phyloP scores from a whole-genome alignment of 768 basidiomycete species.

The Cubamyces lactineus region DNA sequence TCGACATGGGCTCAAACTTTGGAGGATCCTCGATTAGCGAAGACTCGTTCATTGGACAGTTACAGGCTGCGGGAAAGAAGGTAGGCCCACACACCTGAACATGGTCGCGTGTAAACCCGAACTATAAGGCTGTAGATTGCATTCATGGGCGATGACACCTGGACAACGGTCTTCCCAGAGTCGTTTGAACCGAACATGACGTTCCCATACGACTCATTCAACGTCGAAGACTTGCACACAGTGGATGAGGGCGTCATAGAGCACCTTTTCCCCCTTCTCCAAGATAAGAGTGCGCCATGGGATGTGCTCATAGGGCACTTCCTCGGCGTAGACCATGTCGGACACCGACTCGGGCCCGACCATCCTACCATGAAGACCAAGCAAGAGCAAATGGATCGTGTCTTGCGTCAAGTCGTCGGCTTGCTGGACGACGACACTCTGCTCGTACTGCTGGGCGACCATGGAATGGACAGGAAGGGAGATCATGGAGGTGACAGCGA shows the following conservation, averaged over 20 bases:
- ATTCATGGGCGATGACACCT: slow-evolving; percentile 97
- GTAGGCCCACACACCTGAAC: slow-evolving; percentile 41
- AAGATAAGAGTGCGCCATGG: slow-evolving; percentile 56
- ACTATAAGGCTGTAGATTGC: slow-evolving; percentile 56
- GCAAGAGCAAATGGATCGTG: slow-evolving; percentile 83
- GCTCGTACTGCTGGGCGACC: slow-evolving; percentile 90
- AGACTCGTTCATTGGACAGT: slow-evolving; percentile 84
- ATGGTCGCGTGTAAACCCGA: slow-evolving; percentile 16
- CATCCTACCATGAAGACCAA: slow-evolving; percentile 86
- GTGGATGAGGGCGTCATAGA: slow-evolving; percentile 90
- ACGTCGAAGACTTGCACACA: slow-evolving; percentile 96
- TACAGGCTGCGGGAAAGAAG: slow-evolving; percentile 59
- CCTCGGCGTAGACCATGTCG: slow-evolving; percentile 95
- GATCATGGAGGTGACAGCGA: slow-evolving; percentile 94
- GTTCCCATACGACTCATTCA: slow-evolving; percentile 93
- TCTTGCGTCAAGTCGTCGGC: slow-evolving; percentile 73
- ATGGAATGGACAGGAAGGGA: slow-evolving; percentile 94
- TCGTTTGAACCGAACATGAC: slow-evolving; percentile 73
- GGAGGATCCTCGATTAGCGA: slow-evolving; percentile 85
- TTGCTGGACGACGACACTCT: slow-evolving; percentile 85
- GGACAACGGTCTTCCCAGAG: slow-evolving; percentile 86
- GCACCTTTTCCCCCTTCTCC: slow-evolving; percentile 82
- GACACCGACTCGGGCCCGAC: slow-evolving; percentile 91
- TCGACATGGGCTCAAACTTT: slow-evolving; percentile 93
- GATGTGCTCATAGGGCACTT: slow-evolving; percentile 92